Base-by-base conservation (phyloP, 2,329 filamentous ascomycete genomes). In the Xylariales sp. region DNA sequence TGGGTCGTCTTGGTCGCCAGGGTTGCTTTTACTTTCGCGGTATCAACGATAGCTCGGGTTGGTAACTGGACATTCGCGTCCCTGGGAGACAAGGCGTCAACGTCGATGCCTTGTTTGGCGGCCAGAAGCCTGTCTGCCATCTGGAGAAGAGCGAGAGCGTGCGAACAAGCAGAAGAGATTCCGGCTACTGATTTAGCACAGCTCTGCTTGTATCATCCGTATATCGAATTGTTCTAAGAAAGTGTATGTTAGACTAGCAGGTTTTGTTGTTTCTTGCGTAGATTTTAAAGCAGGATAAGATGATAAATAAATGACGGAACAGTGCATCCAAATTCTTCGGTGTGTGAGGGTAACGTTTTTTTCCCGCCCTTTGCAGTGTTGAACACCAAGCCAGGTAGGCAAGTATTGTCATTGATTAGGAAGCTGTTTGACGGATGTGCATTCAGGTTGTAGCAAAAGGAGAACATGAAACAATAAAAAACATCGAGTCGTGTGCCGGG, bases 11-110 rank as follows among this genome's bases (percentile, higher is more conserved):
- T 60, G 40, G 56, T 43, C 45, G 52, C 54, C 39, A 55, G 52
- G 56, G 61, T 66, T 37, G 77, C 65, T 59, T 70, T 80, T 46
- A 70, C 61, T 52, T 73, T 73, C 18, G 68, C 71, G 25, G 65
- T 64, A 8, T 51, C 49, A 11, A 46, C 43, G 36, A 46, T 32
- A 34, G 52, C 49, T 44, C 55, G 50, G 37, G 40, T 72, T 69
- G 45, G 59, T 50, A 54, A 67, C 54, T 77, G 74, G 56, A 72
- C 76, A 58, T 83, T 83, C 46, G 66, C 75, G 66, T 83, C 78
- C 57, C 78, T 69, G 50, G 78, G 78, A 41, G 78, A 81, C 57
- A 83, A 66, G 38, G 79, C 78, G 58, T 83, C 79, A 60, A 78
- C 67, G 50, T 81, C 74, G 55, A 71, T 55, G 52, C 59, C 63